Evolutionary conservation across 1,284 basidiomycete genomes (phyloP).

Genomic region (Cutaneotrichosporon dermatis): DNA sequence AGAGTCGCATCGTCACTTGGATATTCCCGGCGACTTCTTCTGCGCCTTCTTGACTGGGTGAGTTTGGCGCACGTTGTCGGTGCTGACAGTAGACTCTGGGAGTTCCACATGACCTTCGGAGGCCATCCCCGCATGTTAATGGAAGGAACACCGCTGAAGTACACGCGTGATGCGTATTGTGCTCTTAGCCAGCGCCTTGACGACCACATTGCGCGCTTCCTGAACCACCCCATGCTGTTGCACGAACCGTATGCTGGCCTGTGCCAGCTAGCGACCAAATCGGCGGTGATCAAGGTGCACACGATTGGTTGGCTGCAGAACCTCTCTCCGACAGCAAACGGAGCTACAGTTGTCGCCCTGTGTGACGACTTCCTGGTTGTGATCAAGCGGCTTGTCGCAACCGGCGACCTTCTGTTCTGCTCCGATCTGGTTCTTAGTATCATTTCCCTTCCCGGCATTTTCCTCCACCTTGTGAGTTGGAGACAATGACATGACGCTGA

Average conservation of each 20-base stretch:
- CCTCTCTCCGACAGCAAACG: background rate
- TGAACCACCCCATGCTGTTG: constrained; percentile 3
- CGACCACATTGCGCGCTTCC: constrained; percentile 8
- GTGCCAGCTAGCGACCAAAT: constrained; percentile 6
- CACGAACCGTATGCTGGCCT: constrained; percentile 2
- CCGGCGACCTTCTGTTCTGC: constrained; percentile 7
- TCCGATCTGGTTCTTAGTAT: constrained; percentile 8
- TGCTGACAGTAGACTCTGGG: constrained; percentile 12
- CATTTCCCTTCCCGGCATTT: constrained; percentile 4
- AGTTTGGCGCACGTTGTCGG: background rate
- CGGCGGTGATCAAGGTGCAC: constrained; percentile 7
- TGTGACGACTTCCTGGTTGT: constrained; percentile 10
- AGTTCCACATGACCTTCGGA: constrained; percentile 5
- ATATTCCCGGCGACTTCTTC: constrained; percentile 9
- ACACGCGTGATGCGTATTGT: background rate
- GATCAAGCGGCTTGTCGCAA: background rate
- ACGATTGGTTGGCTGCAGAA: constrained; percentile 4
- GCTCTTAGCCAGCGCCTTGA: background rate
- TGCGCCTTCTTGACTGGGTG: constrained; percentile 11
- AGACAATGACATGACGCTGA: background rate
- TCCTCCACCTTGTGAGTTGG: constrained; percentile 8
- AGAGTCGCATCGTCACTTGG: constrained; percentile 7
- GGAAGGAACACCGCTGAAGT: background rate
- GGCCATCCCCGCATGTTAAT: background rate
- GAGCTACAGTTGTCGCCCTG: constrained; percentile 1